phyloP scores from a whole-genome alignment of 352 stramenopile species.

The Phytophthora brassicae region DNA sequence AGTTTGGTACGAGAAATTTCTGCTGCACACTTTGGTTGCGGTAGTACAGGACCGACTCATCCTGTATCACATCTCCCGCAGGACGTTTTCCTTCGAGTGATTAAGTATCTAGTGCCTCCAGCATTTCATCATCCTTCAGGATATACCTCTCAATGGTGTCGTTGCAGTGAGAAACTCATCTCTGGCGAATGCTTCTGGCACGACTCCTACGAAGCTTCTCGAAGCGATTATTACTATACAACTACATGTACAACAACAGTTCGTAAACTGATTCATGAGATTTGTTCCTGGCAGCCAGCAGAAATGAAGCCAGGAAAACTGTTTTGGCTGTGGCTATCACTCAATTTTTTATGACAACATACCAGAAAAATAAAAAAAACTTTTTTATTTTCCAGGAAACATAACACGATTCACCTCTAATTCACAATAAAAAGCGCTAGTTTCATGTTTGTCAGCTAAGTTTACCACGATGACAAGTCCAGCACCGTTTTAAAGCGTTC shows the following conservation, averaged over 20 bases:
- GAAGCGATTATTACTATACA: slow-evolving; percentile 12
- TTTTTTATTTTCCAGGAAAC: no score
- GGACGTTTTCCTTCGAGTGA: slow-evolving; percentile 10
- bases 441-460: no score
- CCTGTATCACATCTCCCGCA: not conserved
- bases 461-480: slow-evolving; percentile 21
- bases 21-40: not conserved
- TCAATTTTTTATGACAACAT: no score
- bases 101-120: slow-evolving; percentile 1
- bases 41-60: not conserved
- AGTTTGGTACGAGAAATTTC: slow-evolving; percentile 8
- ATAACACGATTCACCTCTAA: no score
- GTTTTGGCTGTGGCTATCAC: no score
- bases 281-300: no score
- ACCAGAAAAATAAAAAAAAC: no score
- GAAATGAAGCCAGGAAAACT: no score
- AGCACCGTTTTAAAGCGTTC: slow-evolving; percentile 26
- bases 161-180: not conserved
- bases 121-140: slow-evolving; percentile 3
- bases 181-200: slow-evolving; percentile 8
- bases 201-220: slow-evolving; percentile 7
- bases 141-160: slow-evolving; percentile 1
- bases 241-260: no score
- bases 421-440: no score
- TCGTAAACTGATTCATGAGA: not conserved